These are phyloP conservation scores for Pseudocercospora ulei DNA, from an alignment of 2,329 filamentous ascomycete genomes.

Conservation along the genomic window DNA sequence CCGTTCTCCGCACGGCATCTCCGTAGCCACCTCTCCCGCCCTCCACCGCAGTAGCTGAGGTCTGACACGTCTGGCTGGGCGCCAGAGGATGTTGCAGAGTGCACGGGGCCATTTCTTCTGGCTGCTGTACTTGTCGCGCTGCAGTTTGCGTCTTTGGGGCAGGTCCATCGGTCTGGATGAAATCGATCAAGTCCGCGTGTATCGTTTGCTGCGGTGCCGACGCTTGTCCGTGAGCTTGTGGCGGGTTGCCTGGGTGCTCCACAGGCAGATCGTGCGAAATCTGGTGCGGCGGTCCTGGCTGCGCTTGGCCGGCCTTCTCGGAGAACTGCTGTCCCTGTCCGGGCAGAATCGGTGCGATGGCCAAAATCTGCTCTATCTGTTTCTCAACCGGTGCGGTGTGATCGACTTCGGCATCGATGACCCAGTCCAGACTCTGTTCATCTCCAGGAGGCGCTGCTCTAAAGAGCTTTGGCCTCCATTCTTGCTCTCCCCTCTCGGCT, in stretches of 20 bases:
- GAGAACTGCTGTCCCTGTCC: constrained; percentile 47
- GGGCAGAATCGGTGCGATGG: constrained; percentile 73
- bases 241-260: background rate
- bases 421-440: constrained; percentile 87
- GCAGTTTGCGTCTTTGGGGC: constrained; percentile 11
- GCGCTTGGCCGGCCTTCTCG: constrained; percentile 34
- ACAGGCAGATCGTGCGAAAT: constrained; percentile 5
- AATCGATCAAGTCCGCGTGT: constrained; percentile 48
- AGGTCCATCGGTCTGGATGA: constrained; percentile 42
- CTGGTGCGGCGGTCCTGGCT: constrained; percentile 10
- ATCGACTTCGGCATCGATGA: constrained; percentile 75
- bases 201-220: constrained; percentile 17
- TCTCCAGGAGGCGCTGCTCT: constrained; percentile 52
- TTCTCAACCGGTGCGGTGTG: constrained; percentile 52
- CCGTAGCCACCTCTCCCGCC: constrained; percentile 13
- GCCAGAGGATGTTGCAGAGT: constrained; percentile 16
- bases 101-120: constrained; percentile 7
- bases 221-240: constrained; percentile 10
- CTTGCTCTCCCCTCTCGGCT: constrained; percentile 63
- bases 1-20: constrained; percentile 29
- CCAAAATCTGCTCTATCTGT: constrained; percentile 70
- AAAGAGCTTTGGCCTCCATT: constrained; percentile 86
- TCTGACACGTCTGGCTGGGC: constrained; percentile 14
- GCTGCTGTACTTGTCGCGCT: constrained; percentile 10
- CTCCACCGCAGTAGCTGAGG: constrained; percentile 18